phyloP scores from a whole-genome alignment of 352 stramenopile genomes.

The Phytopythium oedochilum region DNA sequence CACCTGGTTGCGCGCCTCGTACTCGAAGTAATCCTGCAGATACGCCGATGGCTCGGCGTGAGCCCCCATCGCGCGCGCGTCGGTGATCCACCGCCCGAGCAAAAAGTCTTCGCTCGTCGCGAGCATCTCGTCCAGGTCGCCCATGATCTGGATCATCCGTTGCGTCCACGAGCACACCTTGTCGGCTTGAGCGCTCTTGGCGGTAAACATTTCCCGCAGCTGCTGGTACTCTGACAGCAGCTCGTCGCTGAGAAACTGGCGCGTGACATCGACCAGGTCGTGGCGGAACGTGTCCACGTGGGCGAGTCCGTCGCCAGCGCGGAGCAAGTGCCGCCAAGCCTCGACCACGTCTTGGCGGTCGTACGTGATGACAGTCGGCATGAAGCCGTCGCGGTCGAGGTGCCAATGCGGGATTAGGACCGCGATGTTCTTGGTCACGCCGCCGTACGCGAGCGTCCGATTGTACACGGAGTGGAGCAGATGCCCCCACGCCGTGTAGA shows the following conservation, averaged over 20 bases:
- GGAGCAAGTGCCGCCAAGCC: constrained; percentile 55
- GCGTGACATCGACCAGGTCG: constrained; percentile 78
- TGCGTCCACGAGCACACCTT: constrained; percentile 35
- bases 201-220: constrained; percentile 44
- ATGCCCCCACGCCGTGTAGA: constrained; percentile 42
- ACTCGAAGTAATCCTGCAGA: constrained; percentile 65
- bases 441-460: constrained; percentile 51
- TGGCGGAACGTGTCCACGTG: constrained; percentile 57
- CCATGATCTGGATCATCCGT: constrained; percentile 43
- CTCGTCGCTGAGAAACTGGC: constrained; percentile 64
- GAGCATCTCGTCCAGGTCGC: constrained; percentile 57
- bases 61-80: constrained; percentile 41
- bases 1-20: constrained; percentile 79
- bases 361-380: constrained; percentile 71
- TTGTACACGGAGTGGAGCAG: constrained; percentile 71
- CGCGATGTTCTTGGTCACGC: constrained; percentile 71
- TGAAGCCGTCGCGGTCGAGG: constrained; percentile 60
- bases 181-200: constrained; percentile 20
- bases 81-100: constrained; percentile 62
- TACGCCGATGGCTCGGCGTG: constrained; percentile 11
- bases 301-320: constrained; percentile 30
- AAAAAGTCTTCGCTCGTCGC: constrained; percentile 64
- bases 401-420: constrained; percentile 67
- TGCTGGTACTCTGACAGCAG: constrained; percentile 55
- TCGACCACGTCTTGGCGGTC: constrained; percentile 51